Evolutionary conservation across 116 monocot species (phyloP).

Genomic region (Dioscorea cayenensis): DNA sequence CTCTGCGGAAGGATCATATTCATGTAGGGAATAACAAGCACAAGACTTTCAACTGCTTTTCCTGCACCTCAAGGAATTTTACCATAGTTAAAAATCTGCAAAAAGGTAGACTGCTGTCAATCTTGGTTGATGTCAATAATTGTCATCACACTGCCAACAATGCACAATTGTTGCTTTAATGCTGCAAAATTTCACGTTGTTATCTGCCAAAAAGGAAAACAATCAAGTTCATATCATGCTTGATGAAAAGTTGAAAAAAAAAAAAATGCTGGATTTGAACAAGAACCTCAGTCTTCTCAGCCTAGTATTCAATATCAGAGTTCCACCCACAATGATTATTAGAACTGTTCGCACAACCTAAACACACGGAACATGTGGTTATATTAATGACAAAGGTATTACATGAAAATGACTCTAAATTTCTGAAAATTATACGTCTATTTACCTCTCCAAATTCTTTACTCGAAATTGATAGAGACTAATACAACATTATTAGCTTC

Average conservation of each 20-base stretch:
- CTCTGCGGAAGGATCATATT: too few relatives aligned
- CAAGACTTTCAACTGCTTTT: too few relatives aligned
- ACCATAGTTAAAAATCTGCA: neutral
- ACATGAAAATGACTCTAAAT: neutral
- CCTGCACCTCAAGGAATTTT: too few relatives aligned
- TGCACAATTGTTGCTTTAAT: neutral
- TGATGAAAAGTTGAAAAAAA: too few relatives aligned
- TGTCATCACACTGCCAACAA: neutral
- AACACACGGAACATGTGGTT: neutral
- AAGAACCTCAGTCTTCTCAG: conserved; percentile 3
- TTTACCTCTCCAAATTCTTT: neutral
- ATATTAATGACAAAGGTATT: neutral
- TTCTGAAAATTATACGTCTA: too few relatives aligned
- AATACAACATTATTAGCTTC: neutral
- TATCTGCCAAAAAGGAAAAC: neutral
- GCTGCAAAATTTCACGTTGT: neutral
- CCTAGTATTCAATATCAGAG: conserved; percentile 27
- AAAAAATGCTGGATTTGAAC: neutral
- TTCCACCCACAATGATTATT: conserved; percentile 36
- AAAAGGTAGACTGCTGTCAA: neutral
- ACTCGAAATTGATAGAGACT: neutral
- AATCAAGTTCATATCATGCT: neutral
- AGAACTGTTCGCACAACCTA: conserved; percentile 34
- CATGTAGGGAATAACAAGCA: too few relatives aligned
- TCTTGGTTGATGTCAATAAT: neutral